These are phyloP conservation scores for Ascochyta clinopodiicola DNA, from an alignment of 2,329 filamentous ascomycete species.

Conservation along the genomic window DNA sequence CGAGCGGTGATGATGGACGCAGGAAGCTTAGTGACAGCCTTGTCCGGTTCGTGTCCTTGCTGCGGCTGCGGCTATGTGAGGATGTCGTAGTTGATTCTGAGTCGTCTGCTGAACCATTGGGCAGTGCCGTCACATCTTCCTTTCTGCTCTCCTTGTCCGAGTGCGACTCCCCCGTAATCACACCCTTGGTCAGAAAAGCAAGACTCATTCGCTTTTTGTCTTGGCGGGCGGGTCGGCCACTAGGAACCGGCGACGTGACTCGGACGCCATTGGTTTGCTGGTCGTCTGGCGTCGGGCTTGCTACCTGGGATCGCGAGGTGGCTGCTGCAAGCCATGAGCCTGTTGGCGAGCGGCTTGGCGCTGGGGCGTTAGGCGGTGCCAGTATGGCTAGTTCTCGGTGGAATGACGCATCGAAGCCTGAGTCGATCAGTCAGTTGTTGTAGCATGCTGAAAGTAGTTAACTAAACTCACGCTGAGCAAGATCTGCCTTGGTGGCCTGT, in stretches of 20 bases:
- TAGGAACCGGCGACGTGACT: slow-evolving; percentile 28
- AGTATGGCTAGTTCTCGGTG: slow-evolving; percentile 52
- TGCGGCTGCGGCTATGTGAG: slow-evolving; percentile 38
- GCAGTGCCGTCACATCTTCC: slow-evolving; percentile 9
- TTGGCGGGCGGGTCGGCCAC: slow-evolving; percentile 38
- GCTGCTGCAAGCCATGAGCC: slow-evolving; percentile 42
- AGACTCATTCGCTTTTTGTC: slow-evolving; percentile 51
- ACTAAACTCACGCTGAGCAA: slow-evolving; percentile 66
- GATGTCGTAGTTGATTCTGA: slow-evolving; percentile 29
- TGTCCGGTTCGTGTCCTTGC: slow-evolving; percentile 40
- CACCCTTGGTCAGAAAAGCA: slow-evolving; percentile 47
- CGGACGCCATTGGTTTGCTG: slow-evolving; percentile 35
- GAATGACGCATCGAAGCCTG: slow-evolving; percentile 56
- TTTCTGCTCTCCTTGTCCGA: slow-evolving; percentile 24
- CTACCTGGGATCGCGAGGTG: slow-evolving; percentile 36
- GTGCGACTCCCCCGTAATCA: slow-evolving; percentile 35
- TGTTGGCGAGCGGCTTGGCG: slow-evolving; percentile 40
- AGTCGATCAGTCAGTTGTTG: slow-evolving; percentile 25
- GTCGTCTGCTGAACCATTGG: slow-evolving; percentile 25
- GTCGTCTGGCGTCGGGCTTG: slow-evolving; percentile 33
- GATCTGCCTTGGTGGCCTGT: slow-evolving; percentile 65
- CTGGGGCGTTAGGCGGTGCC: slow-evolving; percentile 42
- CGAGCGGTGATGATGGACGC: slow-evolving; percentile 37
- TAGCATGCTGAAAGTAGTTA: slow-evolving; percentile 14
- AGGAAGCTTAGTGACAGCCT: slow-evolving; percentile 42